These are phyloP conservation scores for Fusarium denticulatum DNA, from an alignment of 2,329 filamentous ascomycete species.

Conservation along the genomic window DNA sequence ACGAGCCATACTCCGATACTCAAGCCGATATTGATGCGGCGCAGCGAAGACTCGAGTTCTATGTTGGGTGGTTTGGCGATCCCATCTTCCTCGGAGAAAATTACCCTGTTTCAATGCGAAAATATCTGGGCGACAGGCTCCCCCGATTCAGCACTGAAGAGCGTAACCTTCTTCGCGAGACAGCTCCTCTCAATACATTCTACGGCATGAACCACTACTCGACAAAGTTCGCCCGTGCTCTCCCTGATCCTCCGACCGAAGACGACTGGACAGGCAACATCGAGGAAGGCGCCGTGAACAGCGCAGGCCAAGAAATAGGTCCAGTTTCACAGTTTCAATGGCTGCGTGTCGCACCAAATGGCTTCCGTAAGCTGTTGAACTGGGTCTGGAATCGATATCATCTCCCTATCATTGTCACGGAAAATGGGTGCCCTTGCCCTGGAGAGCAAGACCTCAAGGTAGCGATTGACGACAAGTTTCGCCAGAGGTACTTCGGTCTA, in stretches of 20 bases:
- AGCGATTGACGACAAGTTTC: neutral
- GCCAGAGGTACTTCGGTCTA: neutral
- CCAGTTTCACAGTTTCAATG: constrained; percentile 5
- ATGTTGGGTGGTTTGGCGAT: neutral
- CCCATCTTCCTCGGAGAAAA: neutral
- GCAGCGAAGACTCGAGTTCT: neutral
- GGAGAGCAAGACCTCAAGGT: neutral
- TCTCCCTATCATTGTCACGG: neutral
- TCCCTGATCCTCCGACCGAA: constrained; percentile 23
- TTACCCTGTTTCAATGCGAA: neutral
- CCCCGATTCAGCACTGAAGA: neutral
- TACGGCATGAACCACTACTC: constrained; percentile 52
- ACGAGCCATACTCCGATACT: neutral
- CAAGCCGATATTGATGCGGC: neutral
- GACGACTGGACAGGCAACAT: constrained; percentile 36
- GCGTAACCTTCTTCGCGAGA: neutral
- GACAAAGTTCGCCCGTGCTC: constrained; percentile 44
- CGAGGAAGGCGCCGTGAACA: constrained; percentile 12
- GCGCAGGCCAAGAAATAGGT: constrained; percentile 10
- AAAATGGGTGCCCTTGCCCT: neutral
- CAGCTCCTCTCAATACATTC: constrained; percentile 37
- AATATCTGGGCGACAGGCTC: neutral
- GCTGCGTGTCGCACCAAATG: constrained; percentile 26
- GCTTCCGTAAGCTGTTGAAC: constrained; percentile 38
- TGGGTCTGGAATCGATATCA: constrained; percentile 35